Evolutionary conservation across 257 asterid genomes (phyloP).

Genomic region (Solanum rostratum): DNA sequence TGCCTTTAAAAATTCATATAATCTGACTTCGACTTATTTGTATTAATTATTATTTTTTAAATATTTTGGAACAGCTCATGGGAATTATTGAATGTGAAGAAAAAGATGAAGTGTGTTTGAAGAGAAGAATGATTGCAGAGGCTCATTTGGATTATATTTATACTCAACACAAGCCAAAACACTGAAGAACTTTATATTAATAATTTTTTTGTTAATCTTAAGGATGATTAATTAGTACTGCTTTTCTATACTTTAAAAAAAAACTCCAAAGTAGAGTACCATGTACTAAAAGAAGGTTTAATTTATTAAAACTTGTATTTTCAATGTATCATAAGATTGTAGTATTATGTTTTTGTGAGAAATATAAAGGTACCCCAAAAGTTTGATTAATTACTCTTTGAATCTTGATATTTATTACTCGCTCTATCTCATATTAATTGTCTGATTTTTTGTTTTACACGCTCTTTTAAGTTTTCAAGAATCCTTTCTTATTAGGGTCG

Average conservation of each 20-base stretch:
- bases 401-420: neutral
- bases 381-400: neutral
- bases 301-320: neutral
- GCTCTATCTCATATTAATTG: neutral
- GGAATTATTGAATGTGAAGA: slow-evolving; percentile 5
- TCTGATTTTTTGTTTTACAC: neutral
- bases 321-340: neutral
- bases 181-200: neutral
- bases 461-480: too few relatives aligned
- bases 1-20: neutral
- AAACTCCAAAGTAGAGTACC: neutral
- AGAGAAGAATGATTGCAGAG: slow-evolving; percentile 11
- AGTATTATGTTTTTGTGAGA: neutral
- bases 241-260: neutral
- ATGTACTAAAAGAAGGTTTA: neutral
- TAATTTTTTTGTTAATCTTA: neutral
- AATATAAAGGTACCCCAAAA: neutral
- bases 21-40: neutral
- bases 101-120: neutral
- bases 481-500: too few relatives aligned
- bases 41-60: too few relatives aligned
- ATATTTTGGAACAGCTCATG: neutral
- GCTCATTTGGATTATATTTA: slow-evolving; percentile 13
- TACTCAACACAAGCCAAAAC: slow-evolving; percentile 8
- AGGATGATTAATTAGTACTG: neutral